Evolutionary conservation across 225 moss, liverwort and hornwort genomes (phyloP).

Genomic region (Bryum argenteum): DNA sequence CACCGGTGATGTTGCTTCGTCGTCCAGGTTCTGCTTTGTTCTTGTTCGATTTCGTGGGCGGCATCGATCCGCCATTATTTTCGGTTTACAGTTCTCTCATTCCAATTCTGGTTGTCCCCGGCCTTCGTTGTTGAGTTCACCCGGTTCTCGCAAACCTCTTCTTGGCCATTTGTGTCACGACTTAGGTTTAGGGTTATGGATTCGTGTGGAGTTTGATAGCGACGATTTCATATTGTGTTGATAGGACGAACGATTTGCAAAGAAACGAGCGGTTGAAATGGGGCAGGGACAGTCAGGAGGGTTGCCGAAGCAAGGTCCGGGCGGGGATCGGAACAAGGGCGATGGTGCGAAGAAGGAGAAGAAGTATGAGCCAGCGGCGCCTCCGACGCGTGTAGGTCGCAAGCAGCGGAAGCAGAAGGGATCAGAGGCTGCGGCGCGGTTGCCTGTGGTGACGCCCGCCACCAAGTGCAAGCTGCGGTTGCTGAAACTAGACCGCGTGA

Average conservation of each 20-base stretch:
- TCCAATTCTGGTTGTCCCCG: neutral
- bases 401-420: slow-evolving; percentile 98
- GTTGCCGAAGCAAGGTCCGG: slow-evolving; percentile 73
- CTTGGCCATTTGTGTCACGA: neutral
- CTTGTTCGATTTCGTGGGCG: neutral
- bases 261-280: slow-evolving; percentile 35
- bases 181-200: slow-evolving; percentile 26
- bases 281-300: slow-evolving; percentile 98
- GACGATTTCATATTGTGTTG: neutral
- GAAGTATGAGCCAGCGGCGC: slow-evolving; percentile 97
- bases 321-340: slow-evolving; percentile 81
- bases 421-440: slow-evolving; percentile 87
- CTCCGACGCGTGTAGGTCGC: slow-evolving; percentile 89
- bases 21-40: neutral
- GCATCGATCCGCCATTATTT: slow-evolving; percentile 11
- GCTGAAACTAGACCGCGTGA: slow-evolving; percentile 92
- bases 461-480: slow-evolving; percentile 93
- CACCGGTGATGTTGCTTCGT: neutral
- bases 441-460: slow-evolving; percentile 90
- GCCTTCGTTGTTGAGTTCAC: slow-evolving; percentile 5
- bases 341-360: slow-evolving; percentile 96
- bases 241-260: neutral
- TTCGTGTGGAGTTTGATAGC: slow-evolving; percentile 18
- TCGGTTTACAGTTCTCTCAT: neutral
- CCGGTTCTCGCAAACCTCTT: neutral